These are phyloP conservation scores for Dryas drummondii DNA, from an alignment of 306 rosid genomes.

Conservation along the genomic window DNA sequence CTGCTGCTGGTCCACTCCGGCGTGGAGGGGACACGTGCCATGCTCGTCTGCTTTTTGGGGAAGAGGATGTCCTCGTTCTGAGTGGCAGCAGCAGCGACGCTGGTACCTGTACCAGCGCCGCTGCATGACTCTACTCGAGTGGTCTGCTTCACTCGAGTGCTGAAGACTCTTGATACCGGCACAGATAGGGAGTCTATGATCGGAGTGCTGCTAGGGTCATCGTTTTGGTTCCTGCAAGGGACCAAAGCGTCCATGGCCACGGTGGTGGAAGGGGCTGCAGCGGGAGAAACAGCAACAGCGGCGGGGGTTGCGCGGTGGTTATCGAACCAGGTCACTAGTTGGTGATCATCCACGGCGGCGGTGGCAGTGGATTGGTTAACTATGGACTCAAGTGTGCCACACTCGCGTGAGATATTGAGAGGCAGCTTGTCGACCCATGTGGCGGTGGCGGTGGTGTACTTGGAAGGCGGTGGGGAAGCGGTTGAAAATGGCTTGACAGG, in stretches of 20 bases:
- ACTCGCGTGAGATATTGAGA: constrained; percentile 39
- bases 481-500: constrained; percentile 23
- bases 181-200: constrained; percentile 20
- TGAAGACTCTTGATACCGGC: not conserved
- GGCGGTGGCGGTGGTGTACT: constrained; percentile 31
- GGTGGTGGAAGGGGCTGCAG: constrained; percentile 21
- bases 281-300: not conserved
- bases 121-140: constrained; percentile 51
- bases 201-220: constrained; percentile 19
- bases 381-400: constrained; percentile 84
- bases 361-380: constrained; percentile 63
- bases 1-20: constrained; percentile 37
- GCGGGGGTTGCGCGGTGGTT: constrained; percentile 15
- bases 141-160: not conserved
- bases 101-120: not conserved
- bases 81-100: not conserved
- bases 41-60: constrained; percentile 13
- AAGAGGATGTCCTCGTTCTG: constrained; percentile 15
- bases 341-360: no score
- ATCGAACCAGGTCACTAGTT: constrained; percentile 48
- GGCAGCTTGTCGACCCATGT: constrained; percentile 54
- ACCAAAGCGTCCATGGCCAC: constrained; percentile 70
- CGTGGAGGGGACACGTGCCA: constrained; percentile 31
- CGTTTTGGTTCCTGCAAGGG: constrained; percentile 49
- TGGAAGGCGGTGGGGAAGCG: constrained; percentile 11